Evolutionary conservation across 306 rosid species (phyloP), one percentile per base, ranked within the genome.

Genomic region (Vachellia pachyceras): DNA sequence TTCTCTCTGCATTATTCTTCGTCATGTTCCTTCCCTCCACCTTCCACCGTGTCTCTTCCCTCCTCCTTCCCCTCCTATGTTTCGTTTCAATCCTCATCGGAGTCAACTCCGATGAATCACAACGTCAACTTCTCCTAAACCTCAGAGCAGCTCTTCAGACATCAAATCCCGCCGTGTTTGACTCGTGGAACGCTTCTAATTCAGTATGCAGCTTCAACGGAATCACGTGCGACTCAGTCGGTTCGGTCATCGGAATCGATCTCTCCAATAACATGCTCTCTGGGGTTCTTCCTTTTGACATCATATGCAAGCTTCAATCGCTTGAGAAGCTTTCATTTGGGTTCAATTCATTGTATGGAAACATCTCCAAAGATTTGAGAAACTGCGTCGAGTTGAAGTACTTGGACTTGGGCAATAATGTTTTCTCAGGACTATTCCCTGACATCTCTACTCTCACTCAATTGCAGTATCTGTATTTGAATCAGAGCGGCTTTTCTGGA

Each of bases 381-480:
- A 90, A 90, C 78, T 95, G 99, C 54, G 75, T 80, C 2, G 88
- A 65, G 0, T 69, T 95, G 83, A 65, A 60, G 29, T 92, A 86
- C 68, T 45, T 95, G 73, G 99, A 95, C 42, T 82, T 95, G 79
- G 97, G 94, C 3, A 88, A 87, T 84, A 95, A 95, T 71, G 0
- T 7, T 11, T 93, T 95, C 89, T 33, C 82, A 0, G 97, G 94
- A 0, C 7, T 89, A 5, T 78, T 95, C 40, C 99, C 99, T 3
- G 91, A 88, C 49, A 78, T 95, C 52, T 83, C 94, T 23, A 72
- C 88, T 0, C 64, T 93, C 44, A 75, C 36, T 14, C n/a, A 81
- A 3, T 83, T 95, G 33, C 77, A 90, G 77, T 85, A 82, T 58
- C 79, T 95, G 14, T 76, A 81, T 52, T 12, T 95, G 54, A 93